Evolutionary conservation across 495 filamentous ascomycete species (phyloP), one percentile per base, ranked within the genome.

Genomic region (Cryomyces minteri): DNA sequence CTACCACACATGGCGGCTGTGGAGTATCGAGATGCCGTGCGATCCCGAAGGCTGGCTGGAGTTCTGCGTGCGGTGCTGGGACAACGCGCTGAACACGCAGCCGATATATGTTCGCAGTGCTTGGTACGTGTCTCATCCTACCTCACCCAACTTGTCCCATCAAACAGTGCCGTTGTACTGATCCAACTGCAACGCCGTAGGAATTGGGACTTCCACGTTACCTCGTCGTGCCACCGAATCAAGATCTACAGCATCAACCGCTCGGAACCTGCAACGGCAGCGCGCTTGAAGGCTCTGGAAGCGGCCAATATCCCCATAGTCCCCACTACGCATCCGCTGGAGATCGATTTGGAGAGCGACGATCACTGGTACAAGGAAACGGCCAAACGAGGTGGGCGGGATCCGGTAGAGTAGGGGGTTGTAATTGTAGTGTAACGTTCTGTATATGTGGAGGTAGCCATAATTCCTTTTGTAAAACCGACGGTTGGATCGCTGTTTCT

Each of bases 181-280:
- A n/a, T n/a, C n/a, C n/a, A n/a, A n/a, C n/a, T n/a, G n/a, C n/a
- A n/a, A n/a, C n/a, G n/a, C n/a, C n/a, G n/a, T n/a, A n/a, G 66
- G 66, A 69, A 68, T 54, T 80, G 74, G 76, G 77, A 73, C 37
- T 60, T 82, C 11, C 76, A 80, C 58, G 77, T 82, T 28, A 80
- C 76, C 1, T 69, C 65, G 11, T 76, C 70, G 4, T 72, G 69
- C 29, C 77, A 80, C 52, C 67, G 75, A 3, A 68, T 82, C 58
- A 73, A 62, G 44, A 52, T 80, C 7, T 82, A 79, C 55, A 79
- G 73, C 48, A 63, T 79, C 49, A 80, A 80, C 56, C 69, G 66
- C 49, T 62, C 47, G 0, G 66, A 58, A 14, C 54, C 67, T 2
- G 50, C 54, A 5, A 80, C 77, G 2, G 61, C 57, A 14, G 54